Evolutionary conservation across 805 yeast genomes (phyloP).

Genomic region (Geotrichum ghanense): DNA sequence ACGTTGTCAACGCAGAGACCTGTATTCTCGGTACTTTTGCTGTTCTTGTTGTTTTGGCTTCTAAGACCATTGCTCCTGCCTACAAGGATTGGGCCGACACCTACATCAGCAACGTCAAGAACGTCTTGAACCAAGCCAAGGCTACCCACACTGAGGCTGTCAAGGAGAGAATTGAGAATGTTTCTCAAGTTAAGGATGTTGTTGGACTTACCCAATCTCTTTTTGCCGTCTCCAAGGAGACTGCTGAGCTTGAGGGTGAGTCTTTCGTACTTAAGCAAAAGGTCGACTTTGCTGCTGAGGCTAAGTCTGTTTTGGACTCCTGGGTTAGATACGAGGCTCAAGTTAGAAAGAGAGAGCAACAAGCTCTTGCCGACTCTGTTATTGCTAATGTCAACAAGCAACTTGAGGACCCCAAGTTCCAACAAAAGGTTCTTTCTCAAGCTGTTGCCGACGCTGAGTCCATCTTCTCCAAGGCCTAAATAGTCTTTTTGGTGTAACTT

Average conservation of each 20-base stretch:
- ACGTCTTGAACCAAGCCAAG: constrained; percentile 78
- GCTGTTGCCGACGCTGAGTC: constrained; percentile 87
- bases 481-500: background rate
- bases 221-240: constrained; percentile 91
- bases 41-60: constrained; percentile 61
- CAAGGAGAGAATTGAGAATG: constrained; percentile 80
- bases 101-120: constrained; percentile 70
- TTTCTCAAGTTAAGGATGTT: constrained; percentile 82
- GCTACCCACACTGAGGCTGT: constrained; percentile 86
- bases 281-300: constrained; percentile 78
- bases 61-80: constrained; percentile 86
- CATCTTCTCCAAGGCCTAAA: constrained; percentile 9
- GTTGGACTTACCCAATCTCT: constrained; percentile 83
- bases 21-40: constrained; percentile 71
- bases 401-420: constrained; percentile 79
- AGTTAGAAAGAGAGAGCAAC: constrained; percentile 92
- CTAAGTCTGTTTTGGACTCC: constrained; percentile 90
- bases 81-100: constrained; percentile 91
- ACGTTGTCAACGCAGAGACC: constrained; percentile 91
- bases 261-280: constrained; percentile 88
- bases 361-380: constrained; percentile 77
- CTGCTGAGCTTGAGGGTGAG: constrained; percentile 91
- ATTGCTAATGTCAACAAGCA: constrained; percentile 82
- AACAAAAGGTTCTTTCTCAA: constrained; percentile 82
- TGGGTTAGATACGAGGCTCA: constrained; percentile 98